Evolutionary conservation across 2,329 filamentous ascomycete species (phyloP).

Genomic region (Venturiaceae sp.): DNA sequence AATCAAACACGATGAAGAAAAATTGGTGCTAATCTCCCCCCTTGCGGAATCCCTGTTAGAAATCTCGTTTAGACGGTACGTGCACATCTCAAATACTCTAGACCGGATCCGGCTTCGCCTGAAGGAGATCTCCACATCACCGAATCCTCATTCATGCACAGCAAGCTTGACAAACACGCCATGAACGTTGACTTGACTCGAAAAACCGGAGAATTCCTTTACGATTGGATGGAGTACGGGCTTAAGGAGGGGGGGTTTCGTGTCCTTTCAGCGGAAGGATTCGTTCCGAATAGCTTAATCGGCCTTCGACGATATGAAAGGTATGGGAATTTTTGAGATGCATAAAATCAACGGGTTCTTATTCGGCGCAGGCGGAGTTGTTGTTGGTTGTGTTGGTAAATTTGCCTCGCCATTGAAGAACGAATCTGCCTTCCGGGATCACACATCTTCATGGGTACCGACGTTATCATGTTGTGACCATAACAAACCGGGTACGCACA

Average conservation of each 20-base stretch:
- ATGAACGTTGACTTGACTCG: slow-evolving; percentile 10
- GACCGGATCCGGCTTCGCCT: not conserved
- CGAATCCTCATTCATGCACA: not conserved
- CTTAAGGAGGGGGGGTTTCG: not conserved
- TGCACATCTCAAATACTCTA: too few relatives aligned
- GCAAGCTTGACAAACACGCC: not conserved
- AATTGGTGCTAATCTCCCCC: not conserved
- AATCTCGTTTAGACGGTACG: not conserved
- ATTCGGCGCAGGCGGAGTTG: not conserved
- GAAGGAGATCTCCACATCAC: not conserved
- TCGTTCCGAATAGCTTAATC: not conserved
- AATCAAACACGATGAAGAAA: not conserved
- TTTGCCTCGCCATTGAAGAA: not conserved
- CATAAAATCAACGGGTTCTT: not conserved
- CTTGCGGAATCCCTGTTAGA: not conserved
- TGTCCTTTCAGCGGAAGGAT: not conserved
- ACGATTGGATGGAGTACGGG: not conserved
- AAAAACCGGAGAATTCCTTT: slow-evolving; percentile 15
- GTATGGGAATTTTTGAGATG: not conserved
- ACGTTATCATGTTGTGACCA: too few relatives aligned
- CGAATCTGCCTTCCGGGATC: not conserved
- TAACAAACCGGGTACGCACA: too few relatives aligned
- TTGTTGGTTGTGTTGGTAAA: not conserved
- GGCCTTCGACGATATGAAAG: not conserved
- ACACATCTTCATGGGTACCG: too few relatives aligned